Evolutionary conservation across 164 flowering plant species (phyloP).

Genomic region (Annona cherimola): DNA sequence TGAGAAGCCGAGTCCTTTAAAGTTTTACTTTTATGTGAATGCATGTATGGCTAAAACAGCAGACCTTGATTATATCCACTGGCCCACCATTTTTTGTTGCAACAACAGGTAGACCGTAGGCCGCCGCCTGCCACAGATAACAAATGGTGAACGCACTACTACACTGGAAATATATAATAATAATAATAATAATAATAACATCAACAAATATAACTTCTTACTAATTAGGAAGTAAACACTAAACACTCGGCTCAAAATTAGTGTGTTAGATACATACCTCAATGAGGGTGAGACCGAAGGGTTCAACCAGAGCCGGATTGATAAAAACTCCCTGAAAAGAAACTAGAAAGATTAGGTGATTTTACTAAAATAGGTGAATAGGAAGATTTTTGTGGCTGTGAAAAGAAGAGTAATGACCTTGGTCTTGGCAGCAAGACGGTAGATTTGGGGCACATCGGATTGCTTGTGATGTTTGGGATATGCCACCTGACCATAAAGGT

Average conservation of each 20-base stretch:
- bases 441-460: slow-evolving; percentile 76
- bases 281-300: slow-evolving; percentile 64
- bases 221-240: background rate
- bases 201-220: background rate
- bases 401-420: slow-evolving; percentile 31
- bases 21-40: no score
- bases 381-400: background rate
- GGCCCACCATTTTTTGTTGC: slow-evolving; percentile 81
- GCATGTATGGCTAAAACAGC: background rate
- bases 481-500: slow-evolving; percentile 82
- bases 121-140: slow-evolving; percentile 50
- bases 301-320: slow-evolving; percentile 75
- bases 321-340: slow-evolving; percentile 63
- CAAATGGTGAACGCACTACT: background rate
- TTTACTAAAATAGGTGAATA: background rate
- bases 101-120: slow-evolving; percentile 67
- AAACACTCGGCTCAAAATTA: no score
- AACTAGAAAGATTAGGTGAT: background rate
- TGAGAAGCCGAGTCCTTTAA: no score
- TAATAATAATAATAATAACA: no score
- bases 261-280: slow-evolving; percentile 22
- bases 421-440: slow-evolving; percentile 75
- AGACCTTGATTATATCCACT: slow-evolving; percentile 66
- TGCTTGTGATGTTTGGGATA: slow-evolving; percentile 90
- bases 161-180: background rate